Percentiles rank a stretch among this genome's conserved stretches.
phyloP scores from a whole-genome alignment of 1,284 basidiomycete species.

The Naganishia albida region DNA sequence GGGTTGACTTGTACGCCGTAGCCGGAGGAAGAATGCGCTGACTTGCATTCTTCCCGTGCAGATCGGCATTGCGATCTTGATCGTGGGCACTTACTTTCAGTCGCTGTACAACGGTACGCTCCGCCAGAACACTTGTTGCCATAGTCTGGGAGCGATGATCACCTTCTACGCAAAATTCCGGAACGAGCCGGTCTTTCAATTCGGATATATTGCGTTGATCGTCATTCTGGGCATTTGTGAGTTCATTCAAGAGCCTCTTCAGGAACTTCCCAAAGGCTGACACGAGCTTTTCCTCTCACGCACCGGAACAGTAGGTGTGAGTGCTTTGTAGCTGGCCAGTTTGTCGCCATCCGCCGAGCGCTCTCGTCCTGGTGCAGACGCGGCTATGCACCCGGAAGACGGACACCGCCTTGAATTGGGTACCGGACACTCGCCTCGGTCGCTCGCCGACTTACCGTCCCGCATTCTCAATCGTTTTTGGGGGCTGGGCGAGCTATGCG shows the following conservation, averaged over 20 bases:
- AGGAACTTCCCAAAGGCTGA: no score
- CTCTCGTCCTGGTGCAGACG: constrained; percentile 54
- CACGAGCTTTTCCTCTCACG: background rate
- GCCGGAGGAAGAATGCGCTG: background rate
- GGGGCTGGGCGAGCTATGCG: constrained; percentile 63
- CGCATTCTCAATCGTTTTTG: constrained; percentile 64
- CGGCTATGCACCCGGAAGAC: constrained; percentile 76
- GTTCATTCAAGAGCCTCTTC: background rate
- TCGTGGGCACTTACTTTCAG: constrained; percentile 78
- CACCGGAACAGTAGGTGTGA: constrained; percentile 39
- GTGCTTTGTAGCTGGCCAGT: constrained; percentile 54
- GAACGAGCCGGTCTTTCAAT: constrained; percentile 38
- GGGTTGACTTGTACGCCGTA: constrained; percentile 36
- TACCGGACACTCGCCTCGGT: constrained; percentile 79
- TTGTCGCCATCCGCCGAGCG: background rate
- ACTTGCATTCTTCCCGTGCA: constrained; percentile 19
- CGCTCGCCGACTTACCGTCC: constrained; percentile 72
- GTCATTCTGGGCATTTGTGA: constrained; percentile 20
- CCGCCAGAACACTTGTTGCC: background rate
- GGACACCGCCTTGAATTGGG: constrained; percentile 71
- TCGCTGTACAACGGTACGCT: constrained; percentile 54
- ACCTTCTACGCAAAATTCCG: constrained; percentile 58
- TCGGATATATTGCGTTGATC: constrained; percentile 46
- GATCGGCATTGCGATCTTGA: constrained; percentile 60
- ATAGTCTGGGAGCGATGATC: constrained; percentile 63